A percentile compares a stretch with the other conserved stretches of the same genome.
Conservation (phyloP, 192 early-diverging fungal genomes). For the Cladochytrium replicatum region DNA sequence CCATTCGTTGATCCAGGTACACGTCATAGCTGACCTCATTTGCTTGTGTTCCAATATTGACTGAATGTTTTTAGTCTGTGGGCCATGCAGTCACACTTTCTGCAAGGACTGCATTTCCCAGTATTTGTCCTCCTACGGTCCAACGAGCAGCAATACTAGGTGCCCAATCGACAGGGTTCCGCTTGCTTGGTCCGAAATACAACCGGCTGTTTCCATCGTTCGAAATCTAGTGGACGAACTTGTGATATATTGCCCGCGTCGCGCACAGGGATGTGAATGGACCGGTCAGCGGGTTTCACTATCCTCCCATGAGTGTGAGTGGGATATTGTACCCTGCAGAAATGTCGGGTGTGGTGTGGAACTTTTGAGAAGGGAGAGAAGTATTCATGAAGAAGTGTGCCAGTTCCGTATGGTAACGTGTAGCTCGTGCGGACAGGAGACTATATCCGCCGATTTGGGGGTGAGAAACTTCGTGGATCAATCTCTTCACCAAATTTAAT, state of each 20-base stretch:
- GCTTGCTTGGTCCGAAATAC: slow-evolving; percentile 26
- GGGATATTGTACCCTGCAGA: slow-evolving; percentile 34
- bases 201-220: slow-evolving; percentile 48
- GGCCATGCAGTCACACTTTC: slow-evolving; percentile 54
- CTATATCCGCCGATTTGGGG: slow-evolving; percentile 36
- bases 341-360: slow-evolving; percentile 42
- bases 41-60: neutral
- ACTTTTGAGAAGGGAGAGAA: slow-evolving; percentile 45
- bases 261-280: slow-evolving; percentile 41
- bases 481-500: too few relatives aligned
- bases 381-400: slow-evolving; percentile 47
- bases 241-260: slow-evolving; percentile 42
- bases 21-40: neutral
- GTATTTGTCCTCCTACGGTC: slow-evolving; percentile 28
- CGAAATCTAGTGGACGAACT: slow-evolving; percentile 60
- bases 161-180: slow-evolving; percentile 54
- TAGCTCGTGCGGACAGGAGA: slow-evolving; percentile 42
- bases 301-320: slow-evolving; percentile 48
- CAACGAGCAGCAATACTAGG: too few relatives aligned
- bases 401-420: slow-evolving; percentile 40
- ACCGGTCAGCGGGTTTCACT: slow-evolving; percentile 49
- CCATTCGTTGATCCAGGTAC: slow-evolving; percentile 37
- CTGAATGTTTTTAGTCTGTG: slow-evolving; percentile 10
- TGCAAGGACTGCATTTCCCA: slow-evolving; percentile 48
- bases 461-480: too few relatives aligned